These are phyloP conservation scores for Colletotrichum liaoningense DNA, from an alignment of 2,329 filamentous ascomycete genomes.

Conservation along the genomic window DNA sequence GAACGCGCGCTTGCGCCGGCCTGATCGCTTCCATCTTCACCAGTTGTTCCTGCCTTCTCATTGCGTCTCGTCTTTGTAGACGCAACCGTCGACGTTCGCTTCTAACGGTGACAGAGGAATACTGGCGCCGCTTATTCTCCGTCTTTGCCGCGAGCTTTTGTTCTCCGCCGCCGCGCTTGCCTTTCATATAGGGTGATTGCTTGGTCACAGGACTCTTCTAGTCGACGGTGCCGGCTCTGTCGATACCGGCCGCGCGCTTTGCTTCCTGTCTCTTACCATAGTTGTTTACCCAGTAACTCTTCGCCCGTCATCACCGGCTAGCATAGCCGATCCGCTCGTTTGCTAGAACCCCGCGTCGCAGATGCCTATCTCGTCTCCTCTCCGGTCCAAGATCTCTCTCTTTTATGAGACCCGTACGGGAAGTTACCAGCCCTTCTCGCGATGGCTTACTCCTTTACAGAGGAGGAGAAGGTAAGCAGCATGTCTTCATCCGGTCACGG, in stretches of 20 bases:
- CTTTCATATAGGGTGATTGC: slow-evolving; percentile 8
- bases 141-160: slow-evolving; percentile 14
- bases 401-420: slow-evolving; percentile 8
- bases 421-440: slow-evolving; percentile 1
- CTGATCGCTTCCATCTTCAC: slow-evolving; percentile 16
- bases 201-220: not conserved
- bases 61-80: not conserved
- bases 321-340: slow-evolving; percentile 25
- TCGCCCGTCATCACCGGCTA: not conserved
- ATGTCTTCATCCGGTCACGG: slow-evolving; percentile 17
- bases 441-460: slow-evolving; percentile 53
- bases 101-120: not conserved
- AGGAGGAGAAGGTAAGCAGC: slow-evolving; percentile 62
- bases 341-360: slow-evolving; percentile 16
- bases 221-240: slow-evolving; percentile 22
- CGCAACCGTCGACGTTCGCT: not conserved
- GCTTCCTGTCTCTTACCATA: not conserved
- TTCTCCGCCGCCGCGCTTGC: slow-evolving; percentile 14
- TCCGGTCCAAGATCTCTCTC: not conserved
- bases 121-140: slow-evolving; percentile 10
- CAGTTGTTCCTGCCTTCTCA: not conserved
- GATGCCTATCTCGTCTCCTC: slow-evolving; percentile 29
- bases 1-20: slow-evolving; percentile 35
- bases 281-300: slow-evolving; percentile 15
- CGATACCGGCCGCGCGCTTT: slow-evolving; percentile 13